Evolutionary conservation across 2,329 filamentous ascomycete species (phyloP), one percentile per base, ranked within the genome.

Genomic region (Cordyceps cicadae): DNA sequence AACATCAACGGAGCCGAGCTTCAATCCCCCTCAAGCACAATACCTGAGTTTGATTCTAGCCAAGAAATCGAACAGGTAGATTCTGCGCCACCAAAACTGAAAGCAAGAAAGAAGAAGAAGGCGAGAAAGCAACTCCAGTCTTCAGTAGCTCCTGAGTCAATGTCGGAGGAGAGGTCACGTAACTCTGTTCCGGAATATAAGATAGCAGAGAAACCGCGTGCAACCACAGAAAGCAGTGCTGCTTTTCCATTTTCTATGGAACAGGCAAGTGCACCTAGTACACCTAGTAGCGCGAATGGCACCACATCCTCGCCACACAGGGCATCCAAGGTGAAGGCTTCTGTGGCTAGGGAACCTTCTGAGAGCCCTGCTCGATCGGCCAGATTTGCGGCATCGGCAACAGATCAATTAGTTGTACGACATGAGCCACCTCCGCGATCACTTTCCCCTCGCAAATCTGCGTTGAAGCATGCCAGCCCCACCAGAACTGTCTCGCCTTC

Each of bases 391-490:
- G 69, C 80, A 11, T 77, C 80, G 8, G 34, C 34, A 8, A 76
- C 83, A 17, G 79, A 84, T 39, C 80, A 76, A 48, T 70, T 85
- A 14, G 74, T 79, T 1, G 77, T 87, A 32, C 85, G 79, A 64
- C 88, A 92, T 68, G 81, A 85, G 59, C 89, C 89, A 6, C 86
- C 87, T 24, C 77, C 84, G 34, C 81, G 89, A 53, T 90, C 88
- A 5, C 76, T 88, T 12, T 92, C 89, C 0, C 89, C 89, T 11
- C 85, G 85, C 51, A 93, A 93, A 70, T 91, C 89, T 1, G 89
- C 88, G 1, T 69, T 92, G 64, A 92, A 92, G 70, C 79, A 85
- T 14, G 66, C 69, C 1, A 84, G 83, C 54, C 80, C 84, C 1
- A 78, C 81, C 61, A 68, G 81, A 67, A 76, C 79, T 64, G 67